phyloP scores from a whole-genome alignment of 805 yeast species.

The Candida tallmaniae region DNA sequence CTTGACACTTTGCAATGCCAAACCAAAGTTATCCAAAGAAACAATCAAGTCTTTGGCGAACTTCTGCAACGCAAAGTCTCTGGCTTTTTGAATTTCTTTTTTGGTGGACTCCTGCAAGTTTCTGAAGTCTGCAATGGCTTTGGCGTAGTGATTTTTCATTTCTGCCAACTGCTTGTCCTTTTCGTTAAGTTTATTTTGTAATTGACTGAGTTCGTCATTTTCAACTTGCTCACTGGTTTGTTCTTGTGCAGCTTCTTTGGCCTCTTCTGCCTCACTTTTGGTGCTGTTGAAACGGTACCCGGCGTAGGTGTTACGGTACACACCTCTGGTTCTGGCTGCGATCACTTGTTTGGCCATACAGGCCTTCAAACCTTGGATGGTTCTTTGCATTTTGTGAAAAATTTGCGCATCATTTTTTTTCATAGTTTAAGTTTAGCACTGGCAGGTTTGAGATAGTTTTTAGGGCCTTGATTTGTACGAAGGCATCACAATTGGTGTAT shows the following conservation, averaged over 20 bases:
- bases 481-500: too few relatives aligned
- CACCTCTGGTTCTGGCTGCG: background rate
- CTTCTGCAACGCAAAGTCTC: conserved; percentile 86
- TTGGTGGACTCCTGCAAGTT: conserved; percentile 88
- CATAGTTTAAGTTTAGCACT: too few relatives aligned
- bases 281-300: background rate
- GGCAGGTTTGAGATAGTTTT: too few relatives aligned
- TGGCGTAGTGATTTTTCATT: conserved; percentile 74
- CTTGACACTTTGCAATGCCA: conserved; percentile 72
- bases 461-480: too few relatives aligned
- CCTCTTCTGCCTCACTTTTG: background rate
- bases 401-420: too few relatives aligned
- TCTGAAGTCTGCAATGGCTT: conserved; percentile 89
- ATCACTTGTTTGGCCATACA: background rate
- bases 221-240: conserved; percentile 7
- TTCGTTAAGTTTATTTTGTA: conserved; percentile 50
- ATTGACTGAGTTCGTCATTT: conserved; percentile 18
- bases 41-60: conserved; percentile 88
- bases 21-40: conserved; percentile 84
- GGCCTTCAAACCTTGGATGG: background rate
- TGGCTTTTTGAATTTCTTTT: conserved; percentile 80
- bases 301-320: too few relatives aligned
- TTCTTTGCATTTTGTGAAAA: background rate
- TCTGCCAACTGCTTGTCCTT: conserved; percentile 75
- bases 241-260: conserved; percentile 4